phyloP scores from a whole-genome alignment of 106 monocot genomes.

The Amphibolis antarctica region DNA sequence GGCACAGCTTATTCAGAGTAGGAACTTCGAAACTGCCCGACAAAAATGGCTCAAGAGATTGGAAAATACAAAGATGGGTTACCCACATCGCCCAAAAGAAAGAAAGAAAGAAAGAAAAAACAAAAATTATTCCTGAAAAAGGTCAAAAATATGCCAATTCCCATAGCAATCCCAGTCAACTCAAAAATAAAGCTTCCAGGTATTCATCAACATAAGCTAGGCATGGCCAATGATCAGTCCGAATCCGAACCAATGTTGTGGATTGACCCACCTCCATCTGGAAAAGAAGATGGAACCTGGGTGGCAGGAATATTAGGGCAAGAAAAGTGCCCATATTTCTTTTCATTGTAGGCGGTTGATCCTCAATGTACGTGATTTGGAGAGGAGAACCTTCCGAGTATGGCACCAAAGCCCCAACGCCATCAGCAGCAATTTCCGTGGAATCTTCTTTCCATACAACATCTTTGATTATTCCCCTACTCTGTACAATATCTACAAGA shows the following conservation, averaged over 20 bases:
- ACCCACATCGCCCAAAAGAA: neutral
- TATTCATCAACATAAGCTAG: slow-evolving; percentile 93
- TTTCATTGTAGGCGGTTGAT: slow-evolving; percentile 15
- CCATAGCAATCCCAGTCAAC: neutral
- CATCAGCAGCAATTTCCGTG: slow-evolving; percentile 4
- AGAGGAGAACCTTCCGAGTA: slow-evolving; percentile 34
- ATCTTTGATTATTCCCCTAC: slow-evolving; percentile 48
- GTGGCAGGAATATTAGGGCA: slow-evolving; percentile 80
- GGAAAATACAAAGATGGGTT: neutral
- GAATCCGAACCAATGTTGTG: slow-evolving; percentile 78
- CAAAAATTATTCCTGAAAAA: neutral
- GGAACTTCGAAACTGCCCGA: neutral
- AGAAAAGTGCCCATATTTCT: slow-evolving; percentile 46
- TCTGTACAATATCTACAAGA: slow-evolving; percentile 31
- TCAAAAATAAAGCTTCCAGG: slow-evolving; percentile 54
- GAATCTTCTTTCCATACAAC: slow-evolving; percentile 48
- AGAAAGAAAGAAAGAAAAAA: too few relatives aligned
- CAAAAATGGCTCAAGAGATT: neutral
- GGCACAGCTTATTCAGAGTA: too few relatives aligned
- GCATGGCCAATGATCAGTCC: slow-evolving; percentile 97
- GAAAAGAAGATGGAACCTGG: slow-evolving; percentile 85
- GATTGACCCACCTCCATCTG: slow-evolving; percentile 63
- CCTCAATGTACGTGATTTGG: slow-evolving; percentile 34
- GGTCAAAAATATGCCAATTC: neutral
- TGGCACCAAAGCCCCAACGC: slow-evolving; percentile 35